Conservation (phyloP, 139 green algal genomes). For the Pedinophyceae sp. region DNA sequence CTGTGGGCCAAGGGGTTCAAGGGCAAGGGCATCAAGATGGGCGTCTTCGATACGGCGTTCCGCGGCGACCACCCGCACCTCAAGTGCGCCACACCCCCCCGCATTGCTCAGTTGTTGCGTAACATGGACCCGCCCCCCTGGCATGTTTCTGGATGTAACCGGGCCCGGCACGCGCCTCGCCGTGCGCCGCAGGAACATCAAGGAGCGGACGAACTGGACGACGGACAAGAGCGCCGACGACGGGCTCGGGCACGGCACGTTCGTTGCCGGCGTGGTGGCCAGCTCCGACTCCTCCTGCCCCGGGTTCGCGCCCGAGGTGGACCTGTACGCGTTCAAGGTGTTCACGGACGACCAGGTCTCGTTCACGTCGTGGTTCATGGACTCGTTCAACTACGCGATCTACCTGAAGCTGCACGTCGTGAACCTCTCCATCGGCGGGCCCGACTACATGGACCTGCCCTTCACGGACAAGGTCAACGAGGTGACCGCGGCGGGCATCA, state of each 20-base stretch:
- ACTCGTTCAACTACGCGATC: constrained; percentile 98
- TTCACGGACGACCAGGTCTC: constrained; percentile 93
- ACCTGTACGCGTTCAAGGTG: constrained; percentile 86
- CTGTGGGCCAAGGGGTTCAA: constrained; percentile 69
- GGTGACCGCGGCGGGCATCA: constrained; percentile 78
- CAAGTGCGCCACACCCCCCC: constrained; percentile 57
- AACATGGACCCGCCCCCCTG: background rate
- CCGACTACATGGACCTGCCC: constrained; percentile 90
- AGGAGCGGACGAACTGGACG: constrained; percentile 93
- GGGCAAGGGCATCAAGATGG: constrained; percentile 63
- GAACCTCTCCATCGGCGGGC: constrained; percentile 94
- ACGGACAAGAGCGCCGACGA: constrained; percentile 83
- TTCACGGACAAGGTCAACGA: constrained; percentile 97
- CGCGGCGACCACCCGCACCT: constrained; percentile 76
- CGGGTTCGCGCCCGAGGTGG: constrained; percentile 82
- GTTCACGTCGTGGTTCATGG: constrained; percentile 97
- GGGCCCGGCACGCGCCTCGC: background rate
- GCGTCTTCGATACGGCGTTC: constrained; percentile 97
- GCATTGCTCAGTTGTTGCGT: background rate
- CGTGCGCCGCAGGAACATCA: background rate
- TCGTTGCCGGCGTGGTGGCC: constrained; percentile 91
- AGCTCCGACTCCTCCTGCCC: constrained; percentile 52
- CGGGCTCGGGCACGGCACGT: constrained; percentile 88
- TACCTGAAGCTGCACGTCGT: constrained; percentile 73
- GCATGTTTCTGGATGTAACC: background rate